Base-by-base conservation (phyloP, 345 rosid genomes). In the Ceriops decandra region DNA sequence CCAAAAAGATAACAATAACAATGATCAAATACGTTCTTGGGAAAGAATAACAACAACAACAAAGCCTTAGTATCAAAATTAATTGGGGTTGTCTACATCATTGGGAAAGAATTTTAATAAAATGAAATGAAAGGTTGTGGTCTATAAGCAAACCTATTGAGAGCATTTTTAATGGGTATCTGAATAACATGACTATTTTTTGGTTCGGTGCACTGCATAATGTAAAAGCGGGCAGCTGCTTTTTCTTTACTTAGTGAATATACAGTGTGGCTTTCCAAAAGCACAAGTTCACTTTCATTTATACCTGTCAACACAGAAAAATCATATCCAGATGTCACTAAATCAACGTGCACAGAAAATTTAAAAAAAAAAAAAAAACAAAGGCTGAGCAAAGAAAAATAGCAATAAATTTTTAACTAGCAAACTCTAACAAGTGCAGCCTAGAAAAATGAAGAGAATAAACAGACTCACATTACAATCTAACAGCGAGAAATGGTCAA, bases 241-340 rank as follows among this genome's bases (percentile, higher is more conserved):
- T 72, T 77, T 69, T 68, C 81, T 73, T 73, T 72, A 56, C 77
- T 64, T 13, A 32, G 38, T 20, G 81, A 77, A 56, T 68, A 77
- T 13, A 42, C 67, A 26, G 30, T 54, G 46, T 60, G 73, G 51
- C 73, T 64, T n/a, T 77, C 77, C 71, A 77, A 64, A 65, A 72
- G 30, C 59, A 42, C 21, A 61, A 77, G 77, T n/a, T 53, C 67
- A 47, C 51, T 60, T 54, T 73, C 67, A 52, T 30, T 27, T 38
- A 77, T 72, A 36, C 77, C 81, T 72, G 60, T 61, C 54, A 58
- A 33, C 62, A 30, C 0, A 38, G 17, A 66, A 70, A 22, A 42
- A 51, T 20, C 32, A 58, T 31, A 35, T 62, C 46, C 10, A 53
- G 24, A 2, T 35, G 68, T n/a, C 54, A 60, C 4, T 46, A 6